Base-by-base conservation (phyloP, 768 basidiomycete species). In the Mycena galericulata region DNA sequence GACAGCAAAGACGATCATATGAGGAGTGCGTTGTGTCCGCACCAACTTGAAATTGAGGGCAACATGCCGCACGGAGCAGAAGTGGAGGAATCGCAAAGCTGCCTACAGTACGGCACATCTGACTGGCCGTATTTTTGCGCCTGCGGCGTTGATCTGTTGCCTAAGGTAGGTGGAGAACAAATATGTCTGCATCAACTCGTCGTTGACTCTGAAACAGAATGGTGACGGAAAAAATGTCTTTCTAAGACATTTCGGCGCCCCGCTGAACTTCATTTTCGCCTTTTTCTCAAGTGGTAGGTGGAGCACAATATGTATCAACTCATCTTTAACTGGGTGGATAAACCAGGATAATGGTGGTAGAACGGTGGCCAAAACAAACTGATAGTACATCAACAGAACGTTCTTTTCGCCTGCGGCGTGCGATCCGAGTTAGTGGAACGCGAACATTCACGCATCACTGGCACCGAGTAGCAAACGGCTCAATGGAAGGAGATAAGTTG, bases 61-160 rank as follows among this genome's bases (percentile, higher is more conserved):
- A n/a, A 53, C 51, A 7, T n/a, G n/a, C n/a, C n/a, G n/a, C n/a
- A n/a, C 30, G 51, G 30, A 53, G 30, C 51, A 53, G 22, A 53
- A 53, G 51, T 53, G 51, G 29, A 53, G 51, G 51, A 53, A 53
- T 53, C 36, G 29, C 51, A 53, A 53, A 53, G 27, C 29, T 53
- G 51, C 51, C n/a, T n/a, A n/a, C n/a, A n/a, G n/a, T n/a, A n/a
- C n/a, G n/a, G n/a, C n/a, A n/a, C n/a, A n/a, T n/a, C n/a, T n/a
- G n/a, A n/a, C n/a, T n/a, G n/a, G n/a, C n/a, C n/a, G n/a, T n/a
- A n/a, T 47, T 47, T 55, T 55, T 38, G n/a, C 11, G 53, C 53
- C 53, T 55, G 53, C n/a, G 50, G 50, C 50, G 53, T 55, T 32
- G 51, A 6, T 53, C 51, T 53, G 51, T 53, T 53, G 54, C 34